Conservation (phyloP, 805 yeast species). For the Pichia kluyveri region DNA sequence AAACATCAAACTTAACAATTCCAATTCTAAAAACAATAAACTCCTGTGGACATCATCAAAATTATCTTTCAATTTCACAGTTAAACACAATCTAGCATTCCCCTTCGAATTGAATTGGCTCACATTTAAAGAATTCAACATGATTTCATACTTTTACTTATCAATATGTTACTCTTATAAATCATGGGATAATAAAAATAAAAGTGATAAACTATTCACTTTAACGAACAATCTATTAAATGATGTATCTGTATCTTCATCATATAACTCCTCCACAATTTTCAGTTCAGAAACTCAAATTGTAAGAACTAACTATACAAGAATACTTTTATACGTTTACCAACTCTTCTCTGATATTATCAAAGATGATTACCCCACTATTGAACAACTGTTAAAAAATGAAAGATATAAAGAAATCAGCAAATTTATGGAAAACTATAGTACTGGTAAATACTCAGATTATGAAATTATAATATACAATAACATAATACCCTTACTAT, state of each 20-base stretch:
- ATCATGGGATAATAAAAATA: conserved; percentile 26
- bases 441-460: conserved; percentile 25
- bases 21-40: conserved; percentile 6
- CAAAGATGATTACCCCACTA: conserved; percentile 14
- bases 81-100: conserved; percentile 8
- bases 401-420: conserved; percentile 1
- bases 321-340: conserved; percentile 15
- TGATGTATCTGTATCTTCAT: background rate
- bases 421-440: conserved; percentile 27
- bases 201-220: conserved; percentile 28
- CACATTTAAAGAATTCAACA: conserved; percentile 33
- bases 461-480: conserved; percentile 32
- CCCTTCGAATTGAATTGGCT: conserved; percentile 31
- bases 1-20: background rate
- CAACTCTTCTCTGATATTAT: conserved; percentile 30
- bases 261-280: background rate
- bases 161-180: conserved; percentile 32
- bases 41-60: background rate
- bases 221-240: background rate
- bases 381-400: conserved; percentile 7
- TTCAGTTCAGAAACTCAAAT: background rate
- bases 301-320: background rate
- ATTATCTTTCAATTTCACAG: background rate
- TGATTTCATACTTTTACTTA: conserved; percentile 32
- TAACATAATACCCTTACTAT: conserved; percentile 28